Conservation (phyloP, 768 basidiomycete genomes). For the Boletus sp. region DNA sequence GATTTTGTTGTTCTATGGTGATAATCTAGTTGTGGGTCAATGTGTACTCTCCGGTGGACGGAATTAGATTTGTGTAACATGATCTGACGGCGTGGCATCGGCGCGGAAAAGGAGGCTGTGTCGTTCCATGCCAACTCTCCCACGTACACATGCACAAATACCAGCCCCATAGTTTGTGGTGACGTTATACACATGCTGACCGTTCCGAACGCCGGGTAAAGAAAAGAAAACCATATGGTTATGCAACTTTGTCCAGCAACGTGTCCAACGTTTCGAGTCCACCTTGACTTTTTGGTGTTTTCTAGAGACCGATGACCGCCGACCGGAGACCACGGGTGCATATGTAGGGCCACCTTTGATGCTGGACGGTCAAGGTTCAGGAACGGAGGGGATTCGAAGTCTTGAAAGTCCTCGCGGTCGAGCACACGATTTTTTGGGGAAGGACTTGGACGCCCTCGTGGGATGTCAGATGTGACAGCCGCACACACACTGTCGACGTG, state of each 20-base stretch:
- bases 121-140: background rate
- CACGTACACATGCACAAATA: constrained; percentile 11
- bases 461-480: constrained; percentile 8
- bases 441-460: constrained; percentile 6
- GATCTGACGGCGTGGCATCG: background rate
- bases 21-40: constrained; percentile 1
- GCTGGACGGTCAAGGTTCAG: background rate
- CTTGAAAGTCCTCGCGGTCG: background rate
- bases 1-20: constrained; percentile 15
- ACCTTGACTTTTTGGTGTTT: constrained; percentile 3
- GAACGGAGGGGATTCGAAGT: background rate
- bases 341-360: background rate
- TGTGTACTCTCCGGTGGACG: background rate
- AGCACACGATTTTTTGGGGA: background rate
- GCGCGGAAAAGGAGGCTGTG: background rate
- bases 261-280: background rate
- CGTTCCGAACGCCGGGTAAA: constrained; percentile 3
- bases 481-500: background rate
- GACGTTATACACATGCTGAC: background rate
- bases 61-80: background rate
- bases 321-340: background rate
- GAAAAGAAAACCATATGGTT: background rate
- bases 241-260: constrained; percentile 1
- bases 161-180: background rate
- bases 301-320: constrained; percentile 7